Evolutionary conservation across 169 alveolate genomes (phyloP), one percentile per base, ranked within the genome.

Genomic region (Eimeria falciformis): DNA sequence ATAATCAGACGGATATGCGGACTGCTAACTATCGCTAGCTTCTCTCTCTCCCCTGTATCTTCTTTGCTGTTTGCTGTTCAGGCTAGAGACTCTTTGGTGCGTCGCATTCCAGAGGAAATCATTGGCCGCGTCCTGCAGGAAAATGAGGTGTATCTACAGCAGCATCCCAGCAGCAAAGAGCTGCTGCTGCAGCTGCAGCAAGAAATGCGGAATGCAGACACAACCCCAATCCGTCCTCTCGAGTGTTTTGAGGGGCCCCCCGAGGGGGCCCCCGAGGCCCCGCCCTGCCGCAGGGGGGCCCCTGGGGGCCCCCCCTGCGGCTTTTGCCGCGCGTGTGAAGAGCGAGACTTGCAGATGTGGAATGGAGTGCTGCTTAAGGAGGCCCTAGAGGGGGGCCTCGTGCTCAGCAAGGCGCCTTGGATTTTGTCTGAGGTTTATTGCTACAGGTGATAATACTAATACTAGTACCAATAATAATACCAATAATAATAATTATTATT

Each of bases 131-230:
- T 58, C 33, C 25, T 58, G 29, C 9, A 7, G 25, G 71, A 58
- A 58, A 58, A 58, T 21, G 71, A 58, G 25, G 11, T 27, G 5
- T 58, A 58, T 58, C 21, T 58, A 27, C 71, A 11, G 18, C 71
- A 58, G 71, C 71, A 58, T 21, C 71, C 71, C 71, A 14, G 71
- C 27, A 58, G 71, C 71, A 58, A 58, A n/a, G 71, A 58, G 71
- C 71, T 58, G 27, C 71, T 58, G 71, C 71, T 58, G 71, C 71
- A 14, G 71, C 71, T 58, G 27, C 71, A 58, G 71, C 71, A 58
- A 27, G 71, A 58, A 14, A 58, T 58, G 71, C 71, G 71, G 9
- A 27, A 14, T 14, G 71, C 71, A 58, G 71, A 58, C 27, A 58
- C 29, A 5, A 58, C 71, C 27, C 33, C 71, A 7, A 27, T 58